These are phyloP conservation scores for Epicoccum sorghinum DNA, from an alignment of 2,329 filamentous ascomycete species.

Conservation along the genomic window DNA sequence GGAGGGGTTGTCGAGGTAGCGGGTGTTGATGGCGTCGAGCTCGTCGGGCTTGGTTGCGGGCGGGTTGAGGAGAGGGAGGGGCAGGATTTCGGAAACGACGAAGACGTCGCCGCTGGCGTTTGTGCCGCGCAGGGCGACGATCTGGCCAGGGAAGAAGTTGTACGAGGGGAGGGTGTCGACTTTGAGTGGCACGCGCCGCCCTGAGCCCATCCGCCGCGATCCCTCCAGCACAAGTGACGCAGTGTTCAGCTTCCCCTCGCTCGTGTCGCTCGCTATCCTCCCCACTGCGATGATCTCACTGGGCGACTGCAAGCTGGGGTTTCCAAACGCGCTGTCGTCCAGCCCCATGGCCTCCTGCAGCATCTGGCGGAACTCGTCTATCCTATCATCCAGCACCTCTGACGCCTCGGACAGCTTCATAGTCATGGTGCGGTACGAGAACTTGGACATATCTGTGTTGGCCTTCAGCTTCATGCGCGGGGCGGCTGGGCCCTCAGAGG, in stretches of 20 bases:
- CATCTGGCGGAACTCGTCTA: conserved; percentile 83
- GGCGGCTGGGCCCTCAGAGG: conserved; percentile 74
- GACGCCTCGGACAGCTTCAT: conserved; percentile 95
- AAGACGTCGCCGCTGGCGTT: conserved; percentile 89
- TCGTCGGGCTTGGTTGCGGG: conserved; percentile 72
- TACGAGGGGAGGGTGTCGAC: conserved; percentile 71
- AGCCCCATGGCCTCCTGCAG: conserved; percentile 76
- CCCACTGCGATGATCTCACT: conserved; percentile 89
- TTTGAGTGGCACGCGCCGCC: conserved; percentile 79
- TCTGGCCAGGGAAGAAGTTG: conserved; percentile 93
- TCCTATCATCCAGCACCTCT: conserved; percentile 91
- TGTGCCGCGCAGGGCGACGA: conserved; percentile 83
- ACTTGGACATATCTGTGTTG: conserved; percentile 87
- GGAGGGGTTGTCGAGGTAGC: conserved; percentile 67
- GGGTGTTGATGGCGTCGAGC: conserved; percentile 72
- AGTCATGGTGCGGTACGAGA: conserved; percentile 87
- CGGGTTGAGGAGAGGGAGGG: conserved; percentile 74
- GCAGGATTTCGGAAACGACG: conserved; percentile 75
- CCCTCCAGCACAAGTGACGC: conserved; percentile 88
- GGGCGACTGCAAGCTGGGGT: conserved; percentile 82
- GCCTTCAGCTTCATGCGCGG: conserved; percentile 83
- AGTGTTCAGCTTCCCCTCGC: conserved; percentile 84
- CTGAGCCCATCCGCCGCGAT: conserved; percentile 81
- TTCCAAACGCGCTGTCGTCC: conserved; percentile 83
- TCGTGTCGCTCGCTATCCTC: conserved; percentile 84